These are phyloP conservation scores for Orbilia ellipsospora DNA, from an alignment of 2,329 filamentous ascomycete genomes.

Conservation along the genomic window DNA sequence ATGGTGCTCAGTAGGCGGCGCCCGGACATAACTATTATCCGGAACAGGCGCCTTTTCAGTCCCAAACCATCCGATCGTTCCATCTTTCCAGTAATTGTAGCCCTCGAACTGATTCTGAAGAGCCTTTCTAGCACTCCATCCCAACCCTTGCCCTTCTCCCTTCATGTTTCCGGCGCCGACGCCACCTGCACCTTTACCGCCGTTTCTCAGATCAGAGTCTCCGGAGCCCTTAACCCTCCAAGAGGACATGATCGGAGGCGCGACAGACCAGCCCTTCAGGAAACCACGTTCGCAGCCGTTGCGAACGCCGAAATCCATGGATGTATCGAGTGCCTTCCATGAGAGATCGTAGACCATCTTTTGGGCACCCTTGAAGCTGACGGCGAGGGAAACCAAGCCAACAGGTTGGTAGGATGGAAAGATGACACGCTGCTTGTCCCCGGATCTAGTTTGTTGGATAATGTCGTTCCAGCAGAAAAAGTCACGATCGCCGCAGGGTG, in stretches of 20 bases:
- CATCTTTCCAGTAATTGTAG: slow-evolving; percentile 47
- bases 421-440: slow-evolving; percentile 38
- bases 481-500: slow-evolving; percentile 42
- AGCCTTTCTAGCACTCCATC: slow-evolving; percentile 42
- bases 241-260: slow-evolving; percentile 49
- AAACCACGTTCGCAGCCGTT: slow-evolving; percentile 38
- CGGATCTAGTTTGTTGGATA: slow-evolving; percentile 37
- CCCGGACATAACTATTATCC: slow-evolving; percentile 32
- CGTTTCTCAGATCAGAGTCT: slow-evolving; percentile 52
- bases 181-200: slow-evolving; percentile 39
- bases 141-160: slow-evolving; percentile 45
- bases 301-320: slow-evolving; percentile 51
- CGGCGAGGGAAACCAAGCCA: slow-evolving; percentile 45
- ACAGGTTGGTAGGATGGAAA: slow-evolving; percentile 49
- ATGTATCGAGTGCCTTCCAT: slow-evolving; percentile 47
- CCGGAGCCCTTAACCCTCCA: slow-evolving; percentile 49
- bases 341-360: slow-evolving; percentile 52
- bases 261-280: slow-evolving; percentile 48
- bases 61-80: slow-evolving; percentile 44
- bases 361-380: slow-evolving; percentile 42
- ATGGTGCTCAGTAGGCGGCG: slow-evolving; percentile 11
- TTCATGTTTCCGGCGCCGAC: slow-evolving; percentile 41
- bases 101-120: slow-evolving; percentile 24
- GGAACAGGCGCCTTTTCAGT: slow-evolving; percentile 23
- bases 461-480: slow-evolving; percentile 56